These are phyloP conservation scores for Dryadomyces quercivorus DNA, from an alignment of 2,329 filamentous ascomycete species.

Conservation along the genomic window DNA sequence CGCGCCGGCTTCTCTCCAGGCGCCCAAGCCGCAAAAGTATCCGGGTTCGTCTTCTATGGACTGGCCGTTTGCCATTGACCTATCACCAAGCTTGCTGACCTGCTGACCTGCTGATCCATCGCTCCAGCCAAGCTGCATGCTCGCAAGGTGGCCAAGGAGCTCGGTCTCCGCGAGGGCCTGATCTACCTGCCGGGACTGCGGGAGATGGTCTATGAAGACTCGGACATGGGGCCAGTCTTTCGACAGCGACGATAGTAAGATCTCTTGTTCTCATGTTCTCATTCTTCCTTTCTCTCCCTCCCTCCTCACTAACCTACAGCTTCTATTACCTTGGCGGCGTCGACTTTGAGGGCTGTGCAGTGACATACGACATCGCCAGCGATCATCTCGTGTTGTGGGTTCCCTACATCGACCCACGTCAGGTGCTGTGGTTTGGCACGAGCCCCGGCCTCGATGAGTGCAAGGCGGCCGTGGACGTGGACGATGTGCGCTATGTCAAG, in stretches of 20 bases:
- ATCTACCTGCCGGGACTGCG: slow-evolving; percentile 43
- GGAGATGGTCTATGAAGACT: slow-evolving; percentile 41
- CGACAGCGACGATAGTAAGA: slow-evolving; percentile 46
- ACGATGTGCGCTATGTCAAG: slow-evolving; percentile 50
- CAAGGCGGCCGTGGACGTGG: slow-evolving; percentile 51
- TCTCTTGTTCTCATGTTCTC: too few species aligned
- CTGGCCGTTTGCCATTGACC: not conserved
- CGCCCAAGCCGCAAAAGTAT: not conserved
- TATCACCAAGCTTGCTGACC: not conserved
- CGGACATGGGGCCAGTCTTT: slow-evolving; percentile 42
- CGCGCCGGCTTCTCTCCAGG: not conserved
- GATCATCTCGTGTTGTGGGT: slow-evolving; percentile 64
- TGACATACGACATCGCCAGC: slow-evolving; percentile 43
- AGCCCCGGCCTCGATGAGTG: slow-evolving; percentile 50
- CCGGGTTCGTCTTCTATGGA: not conserved
- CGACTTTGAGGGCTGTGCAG: slow-evolving; percentile 39
- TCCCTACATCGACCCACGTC: slow-evolving; percentile 50
- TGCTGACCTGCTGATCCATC: not conserved
- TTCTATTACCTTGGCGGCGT: slow-evolving; percentile 47
- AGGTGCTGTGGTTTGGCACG: slow-evolving; percentile 52
- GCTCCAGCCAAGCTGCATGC: slow-evolving; percentile 41
- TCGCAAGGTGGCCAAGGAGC: slow-evolving; percentile 39
- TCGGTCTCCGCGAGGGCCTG: slow-evolving; percentile 36
- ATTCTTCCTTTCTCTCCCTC: too few species aligned
- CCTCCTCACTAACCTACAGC: slow-evolving; percentile 25